Percentiles rank a stretch among this genome's conserved stretches.
Conservation (phyloP, 2,329 filamentous ascomycete genomes). For the Chaetomiaceae sp. region DNA sequence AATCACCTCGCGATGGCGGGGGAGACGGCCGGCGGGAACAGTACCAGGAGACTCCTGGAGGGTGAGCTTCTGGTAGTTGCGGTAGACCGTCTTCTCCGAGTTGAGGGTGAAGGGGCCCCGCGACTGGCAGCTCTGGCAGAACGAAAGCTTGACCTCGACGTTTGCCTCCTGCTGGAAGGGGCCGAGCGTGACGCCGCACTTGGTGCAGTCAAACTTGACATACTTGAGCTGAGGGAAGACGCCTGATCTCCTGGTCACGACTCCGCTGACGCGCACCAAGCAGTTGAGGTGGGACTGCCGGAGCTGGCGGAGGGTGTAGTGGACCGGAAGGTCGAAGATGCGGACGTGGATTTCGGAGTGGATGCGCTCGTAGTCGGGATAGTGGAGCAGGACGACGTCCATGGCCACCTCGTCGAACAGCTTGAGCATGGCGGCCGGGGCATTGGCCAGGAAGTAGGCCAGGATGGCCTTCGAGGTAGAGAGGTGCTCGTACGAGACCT, state of each 20-base stretch:
- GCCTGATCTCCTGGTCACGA: conserved; percentile 88
- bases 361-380: conserved; percentile 95
- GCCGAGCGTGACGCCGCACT: conserved; percentile 85
- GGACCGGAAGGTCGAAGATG: conserved; percentile 88
- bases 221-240: conserved; percentile 98
- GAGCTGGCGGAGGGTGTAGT: conserved; percentile 91
- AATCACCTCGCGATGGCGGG: conserved; percentile 89
- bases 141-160: conserved; percentile 91
- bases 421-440: conserved; percentile 89
- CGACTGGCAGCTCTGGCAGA: conserved; percentile 94
- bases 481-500: conserved; percentile 93
- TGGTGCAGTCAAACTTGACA: conserved; percentile 94
- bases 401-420: conserved; percentile 96
- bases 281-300: conserved; percentile 96
- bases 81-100: conserved; percentile 95
- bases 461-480: conserved; percentile 86
- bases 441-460: conserved; percentile 93
- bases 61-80: conserved; percentile 97
- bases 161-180: conserved; percentile 98
- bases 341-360: conserved; percentile 97
- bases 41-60: conserved; percentile 96
- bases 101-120: conserved; percentile 93
- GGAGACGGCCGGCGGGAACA: conserved; percentile 89
- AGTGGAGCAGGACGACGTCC: conserved; percentile 92
- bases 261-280: conserved; percentile 86